These are phyloP conservation scores for Hypoxylon rickii DNA, from an alignment of 495 filamentous ascomycete genomes.

Conservation along the genomic window DNA sequence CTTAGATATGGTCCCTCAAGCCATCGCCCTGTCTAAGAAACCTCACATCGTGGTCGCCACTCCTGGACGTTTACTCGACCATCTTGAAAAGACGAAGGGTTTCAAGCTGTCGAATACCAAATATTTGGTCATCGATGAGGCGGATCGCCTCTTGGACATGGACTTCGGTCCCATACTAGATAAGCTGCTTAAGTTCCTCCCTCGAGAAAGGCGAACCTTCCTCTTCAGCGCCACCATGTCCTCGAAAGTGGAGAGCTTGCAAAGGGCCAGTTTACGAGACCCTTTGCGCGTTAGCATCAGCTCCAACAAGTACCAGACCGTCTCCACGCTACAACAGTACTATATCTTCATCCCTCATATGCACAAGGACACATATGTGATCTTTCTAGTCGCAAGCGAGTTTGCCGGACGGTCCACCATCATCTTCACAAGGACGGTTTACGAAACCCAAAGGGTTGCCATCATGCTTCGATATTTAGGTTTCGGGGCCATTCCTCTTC, in stretches of 20 bases:
- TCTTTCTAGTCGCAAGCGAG: conserved; percentile 78
- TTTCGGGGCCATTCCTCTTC: conserved; percentile 85
- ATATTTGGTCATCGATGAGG: conserved; percentile 94
- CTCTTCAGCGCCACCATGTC: conserved; percentile 95
- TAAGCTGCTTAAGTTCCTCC: conserved; percentile 89
- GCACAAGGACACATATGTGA: conserved; percentile 88
- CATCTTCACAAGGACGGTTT: conserved; percentile 91
- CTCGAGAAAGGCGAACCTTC: conserved; percentile 77
- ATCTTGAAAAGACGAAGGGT: conserved; percentile 95
- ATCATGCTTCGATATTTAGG: conserved; percentile 77
- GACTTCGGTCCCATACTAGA: conserved; percentile 93
- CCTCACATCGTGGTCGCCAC: conserved; percentile 90
- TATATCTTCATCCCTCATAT: conserved; percentile 87
- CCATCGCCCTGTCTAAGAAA: conserved; percentile 86
- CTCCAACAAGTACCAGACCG: conserved; percentile 81
- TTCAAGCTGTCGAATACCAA: conserved; percentile 80
- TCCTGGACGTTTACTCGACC: conserved; percentile 87
- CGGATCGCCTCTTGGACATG: conserved; percentile 88
- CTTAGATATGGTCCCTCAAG: conserved; percentile 91
- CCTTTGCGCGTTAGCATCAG: conserved; percentile 72
- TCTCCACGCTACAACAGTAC: conserved; percentile 78
- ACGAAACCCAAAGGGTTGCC: conserved; percentile 83
- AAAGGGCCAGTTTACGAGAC: conserved; percentile 82
- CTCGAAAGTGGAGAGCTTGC: conserved; percentile 87
- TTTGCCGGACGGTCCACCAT: conserved; percentile 82